A percentile compares a stretch with the other conserved stretches of the same genome.
Evolutionary conservation across 495 filamentous ascomycete species (phyloP).

Genomic region (Stereocaulon alpinum): DNA sequence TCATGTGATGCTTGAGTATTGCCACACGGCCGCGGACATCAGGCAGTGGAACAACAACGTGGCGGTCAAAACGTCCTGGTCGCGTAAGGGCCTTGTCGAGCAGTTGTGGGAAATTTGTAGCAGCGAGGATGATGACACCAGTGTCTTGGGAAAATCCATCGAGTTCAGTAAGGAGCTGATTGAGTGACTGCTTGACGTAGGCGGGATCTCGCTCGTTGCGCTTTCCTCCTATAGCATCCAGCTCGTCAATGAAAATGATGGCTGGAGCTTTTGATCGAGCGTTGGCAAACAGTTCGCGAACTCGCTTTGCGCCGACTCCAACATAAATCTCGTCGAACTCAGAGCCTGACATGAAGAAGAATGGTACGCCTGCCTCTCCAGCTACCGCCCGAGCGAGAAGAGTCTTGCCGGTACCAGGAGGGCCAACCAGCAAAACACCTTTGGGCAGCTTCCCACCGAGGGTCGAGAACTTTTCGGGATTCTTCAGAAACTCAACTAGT

Average conservation of each 20-base stretch:
- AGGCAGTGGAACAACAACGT: slow-evolving; percentile 76
- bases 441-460: slow-evolving; percentile 95
- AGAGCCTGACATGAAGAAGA: slow-evolving; percentile 99
- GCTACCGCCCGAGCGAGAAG: slow-evolving; percentile 91
- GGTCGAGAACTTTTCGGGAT: slow-evolving; percentile 80
- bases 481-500: slow-evolving; percentile 88
- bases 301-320: slow-evolving; percentile 93
- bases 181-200: slow-evolving; percentile 95
- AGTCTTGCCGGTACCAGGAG: slow-evolving; percentile 97
- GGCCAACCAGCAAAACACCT: slow-evolving; percentile 88
- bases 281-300: slow-evolving; percentile 84
- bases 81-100: slow-evolving; percentile 91
- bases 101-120: slow-evolving; percentile 89
- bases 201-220: slow-evolving; percentile 86
- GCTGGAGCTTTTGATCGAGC: slow-evolving; percentile 85
- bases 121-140: slow-evolving; percentile 88
- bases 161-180: slow-evolving; percentile 94
- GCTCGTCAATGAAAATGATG: slow-evolving; percentile 96
- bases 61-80: slow-evolving; percentile 90
- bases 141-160: slow-evolving; percentile 93
- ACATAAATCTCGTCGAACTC: slow-evolving; percentile 99
- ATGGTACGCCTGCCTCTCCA: slow-evolving; percentile 92
- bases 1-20: slow-evolving; percentile 85
- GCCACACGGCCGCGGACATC: slow-evolving; percentile 91
- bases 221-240: slow-evolving; percentile 92